Conservation (phyloP, 805 yeast species). For the Candida ficus region DNA sequence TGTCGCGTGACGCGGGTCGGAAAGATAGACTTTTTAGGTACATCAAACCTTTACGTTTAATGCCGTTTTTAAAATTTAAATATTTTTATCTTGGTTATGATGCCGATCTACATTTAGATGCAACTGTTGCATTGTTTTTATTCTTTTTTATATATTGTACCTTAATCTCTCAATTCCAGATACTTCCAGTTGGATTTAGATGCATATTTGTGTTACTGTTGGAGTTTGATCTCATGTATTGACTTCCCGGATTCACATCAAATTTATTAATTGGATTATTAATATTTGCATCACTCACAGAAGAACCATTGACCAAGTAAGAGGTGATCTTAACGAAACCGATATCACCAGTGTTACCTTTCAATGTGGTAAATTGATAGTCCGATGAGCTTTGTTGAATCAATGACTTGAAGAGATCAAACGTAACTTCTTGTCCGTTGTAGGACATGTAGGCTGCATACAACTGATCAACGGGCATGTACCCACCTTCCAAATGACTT, state of each 20-base stretch:
- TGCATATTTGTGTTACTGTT: no score
- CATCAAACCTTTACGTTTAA: no score
- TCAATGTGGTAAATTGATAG: constrained; percentile 10
- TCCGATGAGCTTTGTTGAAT: constrained; percentile 10
- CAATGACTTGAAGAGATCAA: constrained; percentile 11
- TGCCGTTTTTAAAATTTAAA: no score
- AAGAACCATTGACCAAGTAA: neutral
- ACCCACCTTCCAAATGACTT: constrained; percentile 8
- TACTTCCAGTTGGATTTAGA: no score
- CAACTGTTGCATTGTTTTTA: no score
- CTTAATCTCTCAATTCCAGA: constrained; percentile 7
- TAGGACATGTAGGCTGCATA: constrained; percentile 5
- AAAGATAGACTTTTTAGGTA: no score
- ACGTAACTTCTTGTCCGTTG: constrained; percentile 2
- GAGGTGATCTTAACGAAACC: constrained; percentile 13
- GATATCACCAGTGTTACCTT: constrained; percentile 12
- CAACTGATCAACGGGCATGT: constrained; percentile 5
- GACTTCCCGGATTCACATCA: neutral
- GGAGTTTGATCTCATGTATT: no score
- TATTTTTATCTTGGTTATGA: no score
- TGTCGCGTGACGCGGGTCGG: neutral
- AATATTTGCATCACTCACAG: neutral
- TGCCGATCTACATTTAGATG: no score
- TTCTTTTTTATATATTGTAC: no score
- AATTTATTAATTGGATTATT: neutral